Conservation (phyloP, 768 basidiomycete genomes). For the Clavulina sp. region DNA sequence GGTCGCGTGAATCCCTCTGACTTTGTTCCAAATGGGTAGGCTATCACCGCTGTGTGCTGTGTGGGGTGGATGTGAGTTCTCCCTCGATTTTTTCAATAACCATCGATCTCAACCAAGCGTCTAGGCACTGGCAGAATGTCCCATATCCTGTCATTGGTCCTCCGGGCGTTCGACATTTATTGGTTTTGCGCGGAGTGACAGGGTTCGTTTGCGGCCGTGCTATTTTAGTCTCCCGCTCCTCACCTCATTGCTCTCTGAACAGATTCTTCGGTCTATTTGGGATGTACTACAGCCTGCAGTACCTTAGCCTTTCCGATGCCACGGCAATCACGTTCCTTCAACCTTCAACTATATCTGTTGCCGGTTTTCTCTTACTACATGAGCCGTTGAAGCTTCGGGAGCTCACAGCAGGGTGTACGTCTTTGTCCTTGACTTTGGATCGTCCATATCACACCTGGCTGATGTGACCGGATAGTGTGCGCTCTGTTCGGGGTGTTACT, state of each 20-base stretch:
- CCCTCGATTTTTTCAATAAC: conserved; percentile 2
- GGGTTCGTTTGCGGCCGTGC: conserved; percentile 31
- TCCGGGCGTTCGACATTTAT: conserved; percentile 40
- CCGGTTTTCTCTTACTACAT: conserved; percentile 42
- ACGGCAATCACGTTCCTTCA: conserved; percentile 59
- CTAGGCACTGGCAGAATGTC: conserved; percentile 25
- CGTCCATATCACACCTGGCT: background rate
- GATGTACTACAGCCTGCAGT: conserved; percentile 53
- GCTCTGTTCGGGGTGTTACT: conserved; percentile 63
- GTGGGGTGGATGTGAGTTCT: conserved; percentile 29
- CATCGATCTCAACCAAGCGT: background rate
- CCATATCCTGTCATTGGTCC: conserved; percentile 52
- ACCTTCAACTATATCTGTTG: conserved; percentile 45
- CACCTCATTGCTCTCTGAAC: background rate
- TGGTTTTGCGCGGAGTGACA: conserved; percentile 41
- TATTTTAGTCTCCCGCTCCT: background rate
- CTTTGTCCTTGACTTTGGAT: background rate
- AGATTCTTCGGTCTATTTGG: conserved; percentile 61
- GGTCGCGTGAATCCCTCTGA: too few species aligned
- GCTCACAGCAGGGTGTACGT: conserved; percentile 33
- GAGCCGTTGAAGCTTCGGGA: conserved; percentile 42
- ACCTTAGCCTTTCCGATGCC: conserved; percentile 62
- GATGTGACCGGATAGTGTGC: conserved; percentile 23
- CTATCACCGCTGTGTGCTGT: conserved; percentile 35
- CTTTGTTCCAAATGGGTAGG: conserved; percentile 17